These are phyloP conservation scores for Arxiozyma slooffiae DNA, from an alignment of 1,139 yeast species.

Conservation along the genomic window DNA sequence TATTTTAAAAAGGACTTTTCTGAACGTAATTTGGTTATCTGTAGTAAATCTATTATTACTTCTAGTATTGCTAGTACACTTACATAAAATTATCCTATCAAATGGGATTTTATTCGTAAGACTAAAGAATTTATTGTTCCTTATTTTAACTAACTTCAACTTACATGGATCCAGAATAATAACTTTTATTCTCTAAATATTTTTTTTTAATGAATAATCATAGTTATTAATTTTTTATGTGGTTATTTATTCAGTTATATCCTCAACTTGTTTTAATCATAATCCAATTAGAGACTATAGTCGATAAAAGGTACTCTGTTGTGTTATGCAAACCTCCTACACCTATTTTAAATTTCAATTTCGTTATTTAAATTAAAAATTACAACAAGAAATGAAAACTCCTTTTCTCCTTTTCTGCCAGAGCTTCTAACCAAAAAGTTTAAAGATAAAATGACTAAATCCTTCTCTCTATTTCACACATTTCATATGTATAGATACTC, in stretches of 20 bases:
- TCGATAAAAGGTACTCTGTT: no score
- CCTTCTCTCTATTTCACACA: neutral
- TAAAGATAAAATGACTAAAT: no score
- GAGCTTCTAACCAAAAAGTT: neutral
- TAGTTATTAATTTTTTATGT: no score
- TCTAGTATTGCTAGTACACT: neutral
- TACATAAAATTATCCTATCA: neutral
- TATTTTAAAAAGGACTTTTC: neutral
- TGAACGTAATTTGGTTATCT: neutral
- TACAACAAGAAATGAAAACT: no score
- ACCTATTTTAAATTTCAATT: no score
- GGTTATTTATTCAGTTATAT: no score
- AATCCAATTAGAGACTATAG: no score
- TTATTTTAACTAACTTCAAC: slow-evolving; percentile 10
- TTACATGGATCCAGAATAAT: slow-evolving; percentile 19
- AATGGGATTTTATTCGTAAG: slow-evolving; percentile 1
- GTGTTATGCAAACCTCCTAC: no score
- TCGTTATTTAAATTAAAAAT: neutral
- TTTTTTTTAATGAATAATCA: neutral
- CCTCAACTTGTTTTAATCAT: no score
- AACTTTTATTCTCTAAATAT: slow-evolving; percentile 11
- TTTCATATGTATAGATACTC: neutral
- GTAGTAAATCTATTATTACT: no score
- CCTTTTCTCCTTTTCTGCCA: neutral
- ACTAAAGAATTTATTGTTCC: slow-evolving; percentile 8